Conservation (phyloP, 306 rosid genomes). For the Sicyos baderoa region DNA sequence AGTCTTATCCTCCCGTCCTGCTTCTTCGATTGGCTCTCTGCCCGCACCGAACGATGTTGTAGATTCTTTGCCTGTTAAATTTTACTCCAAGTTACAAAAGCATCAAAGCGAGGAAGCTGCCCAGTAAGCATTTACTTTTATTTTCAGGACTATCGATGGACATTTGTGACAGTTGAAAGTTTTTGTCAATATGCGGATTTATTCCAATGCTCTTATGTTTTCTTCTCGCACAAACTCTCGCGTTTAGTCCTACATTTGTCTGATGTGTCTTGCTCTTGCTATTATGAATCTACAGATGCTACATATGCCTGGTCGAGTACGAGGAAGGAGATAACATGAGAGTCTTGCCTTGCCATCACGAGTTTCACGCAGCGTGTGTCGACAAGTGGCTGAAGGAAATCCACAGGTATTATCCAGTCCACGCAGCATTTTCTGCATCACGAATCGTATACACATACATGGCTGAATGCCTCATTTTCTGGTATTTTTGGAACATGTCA, state of each 20-base stretch:
- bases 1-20: constrained; percentile 87
- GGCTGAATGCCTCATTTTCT: background rate
- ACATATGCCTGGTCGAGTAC: constrained; percentile 97
- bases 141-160: background rate
- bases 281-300: constrained; percentile 50
- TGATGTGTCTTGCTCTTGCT: background rate
- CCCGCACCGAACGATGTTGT: constrained; percentile 94
- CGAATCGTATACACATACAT: background rate
- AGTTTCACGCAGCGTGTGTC: constrained; percentile 73
- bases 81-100: constrained; percentile 55
- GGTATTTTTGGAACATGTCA: constrained; percentile 10
- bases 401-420: constrained; percentile 53
- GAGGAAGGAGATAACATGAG: constrained; percentile 93
- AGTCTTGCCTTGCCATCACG: constrained; percentile 85
- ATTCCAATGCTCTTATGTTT: background rate
- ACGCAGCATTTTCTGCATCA: background rate
- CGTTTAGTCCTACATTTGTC: background rate
- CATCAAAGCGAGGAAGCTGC: constrained; percentile 77
- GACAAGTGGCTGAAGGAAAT: constrained; percentile 99
- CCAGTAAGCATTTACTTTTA: constrained; percentile 53
- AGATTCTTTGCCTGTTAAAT: constrained; percentile 88
- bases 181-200: background rate
- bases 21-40: constrained; percentile 90
- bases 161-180: background rate
- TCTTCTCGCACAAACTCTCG: background rate